Percentiles rank a stretch among this genome's conserved stretches.
phyloP scores from a whole-genome alignment of 1,284 basidiomycete species.

The Tilletia walkeri region DNA sequence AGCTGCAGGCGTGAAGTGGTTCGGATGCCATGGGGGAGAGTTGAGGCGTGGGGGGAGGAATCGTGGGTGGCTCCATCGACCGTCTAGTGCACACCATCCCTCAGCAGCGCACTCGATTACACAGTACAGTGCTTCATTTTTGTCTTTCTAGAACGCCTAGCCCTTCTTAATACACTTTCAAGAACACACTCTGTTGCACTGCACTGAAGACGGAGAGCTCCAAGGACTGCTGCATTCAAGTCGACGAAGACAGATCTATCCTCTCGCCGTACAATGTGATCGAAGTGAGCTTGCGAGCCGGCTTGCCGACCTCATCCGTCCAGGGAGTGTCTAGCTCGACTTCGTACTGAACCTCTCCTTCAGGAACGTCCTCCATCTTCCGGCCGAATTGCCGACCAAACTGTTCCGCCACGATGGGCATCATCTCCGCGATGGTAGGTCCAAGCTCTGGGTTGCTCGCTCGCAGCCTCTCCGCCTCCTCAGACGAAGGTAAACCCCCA shows the following conservation, averaged over 20 bases:
- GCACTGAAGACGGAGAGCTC: too few species aligned
- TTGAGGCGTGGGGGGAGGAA: too few species aligned
- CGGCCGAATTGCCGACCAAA: slow-evolving; percentile 29
- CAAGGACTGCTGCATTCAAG: too few species aligned
- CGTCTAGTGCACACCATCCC: too few species aligned
- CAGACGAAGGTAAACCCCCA: slow-evolving; percentile 3
- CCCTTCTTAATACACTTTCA: too few species aligned
- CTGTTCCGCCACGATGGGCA: slow-evolving; percentile 18
- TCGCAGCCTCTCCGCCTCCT: neutral
- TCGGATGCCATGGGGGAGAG: too few species aligned
- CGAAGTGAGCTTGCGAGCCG: neutral
- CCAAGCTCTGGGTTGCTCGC: slow-evolving; percentile 10
- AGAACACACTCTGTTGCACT: too few species aligned
- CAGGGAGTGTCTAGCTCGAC: neutral
- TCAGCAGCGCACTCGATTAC: too few species aligned
- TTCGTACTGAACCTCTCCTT: slow-evolving; percentile 23
- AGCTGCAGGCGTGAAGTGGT: neutral
- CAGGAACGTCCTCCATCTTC: neutral
- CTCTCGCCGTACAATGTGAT: slow-evolving; percentile 15
- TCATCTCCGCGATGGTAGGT: slow-evolving; percentile 10
- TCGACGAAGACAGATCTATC: neutral
- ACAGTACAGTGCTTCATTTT: too few species aligned
- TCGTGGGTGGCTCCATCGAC: too few species aligned
- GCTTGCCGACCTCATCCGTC: neutral
- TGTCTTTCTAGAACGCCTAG: too few species aligned